Evolutionary conservation across 352 stramenopile species (phyloP).

Genomic region (Phytophthora boehmeriae): DNA sequence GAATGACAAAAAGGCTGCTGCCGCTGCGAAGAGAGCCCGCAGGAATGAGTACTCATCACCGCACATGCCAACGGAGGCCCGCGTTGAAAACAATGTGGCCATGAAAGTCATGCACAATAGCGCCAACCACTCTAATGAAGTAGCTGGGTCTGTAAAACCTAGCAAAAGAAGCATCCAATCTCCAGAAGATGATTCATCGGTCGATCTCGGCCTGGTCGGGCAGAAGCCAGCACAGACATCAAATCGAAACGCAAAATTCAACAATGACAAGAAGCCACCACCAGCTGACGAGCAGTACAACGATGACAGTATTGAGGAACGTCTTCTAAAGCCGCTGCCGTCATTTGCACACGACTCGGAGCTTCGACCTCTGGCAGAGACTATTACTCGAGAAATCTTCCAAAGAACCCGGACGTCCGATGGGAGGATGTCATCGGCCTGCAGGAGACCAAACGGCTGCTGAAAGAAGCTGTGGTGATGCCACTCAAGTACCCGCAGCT

Average conservation of each 20-base stretch:
- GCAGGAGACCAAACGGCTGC: conserved; percentile 92
- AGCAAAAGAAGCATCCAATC: conserved; percentile 11
- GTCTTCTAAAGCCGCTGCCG: conserved; percentile 87
- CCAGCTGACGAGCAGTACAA: conserved; percentile 18
- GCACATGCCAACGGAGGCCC: conserved; percentile 74
- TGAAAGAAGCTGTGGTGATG: conserved; percentile 96
- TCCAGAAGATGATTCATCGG: conserved; percentile 47
- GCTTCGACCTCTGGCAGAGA: conserved; percentile 83
- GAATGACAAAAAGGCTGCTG: conserved; percentile 66
- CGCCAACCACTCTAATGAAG: conserved; percentile 20
- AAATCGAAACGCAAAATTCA: conserved; percentile 19
- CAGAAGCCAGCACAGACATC: conserved; percentile 60
- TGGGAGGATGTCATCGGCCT: conserved; percentile 91
- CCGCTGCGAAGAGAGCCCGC: conserved; percentile 61
- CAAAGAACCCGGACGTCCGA: conserved; percentile 90
- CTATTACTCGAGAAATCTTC: conserved; percentile 93
- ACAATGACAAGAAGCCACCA: conserved; percentile 34
- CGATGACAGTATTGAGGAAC: conserved; percentile 69
- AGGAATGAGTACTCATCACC: conserved; percentile 82
- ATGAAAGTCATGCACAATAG: conserved; percentile 59
- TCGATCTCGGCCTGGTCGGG: conserved; percentile 67
- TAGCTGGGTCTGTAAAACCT: not conserved
- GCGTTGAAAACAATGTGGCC: conserved; percentile 82
- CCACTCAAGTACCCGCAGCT: conserved; percentile 95
- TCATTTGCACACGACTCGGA: conserved; percentile 88